A percentile compares a stretch with the other conserved stretches of the same genome.
phyloP scores from a whole-genome alignment of 495 filamentous ascomycete genomes.

The Pseudomonodictys pantanalensis region DNA sequence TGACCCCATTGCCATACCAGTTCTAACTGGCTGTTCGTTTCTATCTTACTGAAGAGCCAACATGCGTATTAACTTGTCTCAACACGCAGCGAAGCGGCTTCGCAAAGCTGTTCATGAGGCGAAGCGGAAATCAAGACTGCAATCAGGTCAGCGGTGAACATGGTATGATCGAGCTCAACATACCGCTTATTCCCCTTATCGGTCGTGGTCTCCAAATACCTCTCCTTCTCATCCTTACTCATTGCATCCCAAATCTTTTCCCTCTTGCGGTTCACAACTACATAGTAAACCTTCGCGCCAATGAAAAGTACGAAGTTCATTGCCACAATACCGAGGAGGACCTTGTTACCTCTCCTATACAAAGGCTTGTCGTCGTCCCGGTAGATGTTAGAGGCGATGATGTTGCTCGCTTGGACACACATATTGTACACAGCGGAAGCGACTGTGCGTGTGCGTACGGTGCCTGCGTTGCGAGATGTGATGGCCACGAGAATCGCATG shows the following conservation, averaged over 20 bases:
- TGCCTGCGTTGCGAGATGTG: slow-evolving; percentile 54
- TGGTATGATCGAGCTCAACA: too few relatives aligned
- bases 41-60: too few relatives aligned
- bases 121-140: slow-evolving; percentile 49
- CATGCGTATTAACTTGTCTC: too few relatives aligned
- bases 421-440: slow-evolving; percentile 59
- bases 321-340: slow-evolving; percentile 29
- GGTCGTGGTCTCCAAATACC: slow-evolving; percentile 62
- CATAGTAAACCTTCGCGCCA: slow-evolving; percentile 34
- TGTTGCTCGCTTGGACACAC: slow-evolving; percentile 40
- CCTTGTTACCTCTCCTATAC: slow-evolving; percentile 34
- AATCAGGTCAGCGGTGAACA: too few relatives aligned
- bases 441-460: slow-evolving; percentile 55
- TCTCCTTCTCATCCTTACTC: slow-evolving; percentile 57
- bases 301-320: slow-evolving; percentile 34
- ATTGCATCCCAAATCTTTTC: slow-evolving; percentile 57
- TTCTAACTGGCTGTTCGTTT: too few relatives aligned
- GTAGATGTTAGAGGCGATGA: slow-evolving; percentile 36
- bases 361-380: slow-evolving; percentile 35
- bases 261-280: slow-evolving; percentile 35
- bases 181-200: slow-evolving; percentile 70
- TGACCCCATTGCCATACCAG: too few relatives aligned
- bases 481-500: slow-evolving; percentile 34
- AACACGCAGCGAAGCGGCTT: too few relatives aligned
- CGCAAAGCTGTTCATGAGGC: too few relatives aligned